Conservation (phyloP, 345 rosid species). For the Populus deltoides region DNA sequence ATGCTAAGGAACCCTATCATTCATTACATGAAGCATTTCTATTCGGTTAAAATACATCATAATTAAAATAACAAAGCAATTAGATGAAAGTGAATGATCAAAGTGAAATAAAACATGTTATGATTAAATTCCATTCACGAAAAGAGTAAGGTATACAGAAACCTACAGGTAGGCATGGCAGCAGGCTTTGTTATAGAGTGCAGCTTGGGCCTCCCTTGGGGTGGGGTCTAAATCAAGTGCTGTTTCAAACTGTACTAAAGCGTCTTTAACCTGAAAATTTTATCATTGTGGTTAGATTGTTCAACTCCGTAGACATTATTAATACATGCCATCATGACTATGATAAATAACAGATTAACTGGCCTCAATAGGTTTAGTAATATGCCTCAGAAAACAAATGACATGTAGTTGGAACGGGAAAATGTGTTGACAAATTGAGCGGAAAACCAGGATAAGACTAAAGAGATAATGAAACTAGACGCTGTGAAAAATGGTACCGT, state of each 20-base stretch:
- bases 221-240: slow-evolving; percentile 75
- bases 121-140: background rate
- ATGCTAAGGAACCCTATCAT: background rate
- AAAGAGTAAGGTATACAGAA: background rate
- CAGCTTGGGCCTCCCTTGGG: slow-evolving; percentile 82
- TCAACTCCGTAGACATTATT: background rate
- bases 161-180: slow-evolving; percentile 78
- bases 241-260: slow-evolving; percentile 71
- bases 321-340: background rate
- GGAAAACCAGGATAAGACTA: no score
- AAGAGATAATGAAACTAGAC: background rate
- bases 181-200: slow-evolving; percentile 90
- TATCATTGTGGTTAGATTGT: background rate
- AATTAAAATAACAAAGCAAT: background rate
- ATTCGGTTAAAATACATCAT: background rate
- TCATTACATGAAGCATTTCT: background rate
- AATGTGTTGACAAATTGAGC: background rate
- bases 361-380: no score
- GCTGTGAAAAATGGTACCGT: background rate
- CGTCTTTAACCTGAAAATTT: slow-evolving; percentile 76
- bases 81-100: background rate
- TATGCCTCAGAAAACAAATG: background rate
- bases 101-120: background rate
- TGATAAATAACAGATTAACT: no score
- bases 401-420: background rate